These are phyloP conservation scores for Buddleja alternifolia DNA, from an alignment of 257 asterid genomes.

Conservation along the genomic window DNA sequence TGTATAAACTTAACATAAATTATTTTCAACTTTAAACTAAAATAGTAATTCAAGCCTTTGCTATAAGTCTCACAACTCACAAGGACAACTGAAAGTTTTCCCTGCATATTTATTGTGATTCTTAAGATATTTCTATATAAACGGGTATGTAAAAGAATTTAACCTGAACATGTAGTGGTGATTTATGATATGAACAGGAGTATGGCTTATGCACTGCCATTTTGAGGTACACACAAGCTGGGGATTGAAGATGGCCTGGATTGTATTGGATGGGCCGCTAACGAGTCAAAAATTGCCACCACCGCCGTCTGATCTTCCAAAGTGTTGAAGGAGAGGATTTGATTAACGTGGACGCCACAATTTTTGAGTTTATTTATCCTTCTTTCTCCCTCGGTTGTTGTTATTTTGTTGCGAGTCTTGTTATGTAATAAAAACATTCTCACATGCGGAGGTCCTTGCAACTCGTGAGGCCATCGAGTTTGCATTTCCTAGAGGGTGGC, in stretches of 20 bases:
- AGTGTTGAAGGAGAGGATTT: slow-evolving; percentile 43
- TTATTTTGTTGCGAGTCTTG: background rate
- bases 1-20: background rate
- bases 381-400: slow-evolving; percentile 2
- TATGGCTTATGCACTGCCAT: slow-evolving; percentile 82
- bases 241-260: slow-evolving; percentile 80
- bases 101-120: too few species aligned
- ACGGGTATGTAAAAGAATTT: too few species aligned
- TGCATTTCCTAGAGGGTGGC: too few species aligned
- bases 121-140: too few species aligned
- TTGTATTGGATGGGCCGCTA: slow-evolving; percentile 55
- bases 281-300: slow-evolving; percentile 60
- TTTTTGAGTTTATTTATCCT: slow-evolving; percentile 31
- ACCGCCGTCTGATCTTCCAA: slow-evolving; percentile 76
- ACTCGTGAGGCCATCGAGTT: too few species aligned
- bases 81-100: background rate
- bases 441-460: too few species aligned
- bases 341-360: background rate
- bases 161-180: background rate
- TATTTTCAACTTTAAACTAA: background rate
- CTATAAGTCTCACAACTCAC: background rate
- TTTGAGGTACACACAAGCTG: slow-evolving; percentile 69
- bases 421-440: slow-evolving; percentile 3
- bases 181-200: slow-evolving; percentile 44
- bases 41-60: background rate